Evolutionary conservation across 2,329 filamentous ascomycete genomes (phyloP).

Genomic region (Fusarium pseudoanthophilum): DNA sequence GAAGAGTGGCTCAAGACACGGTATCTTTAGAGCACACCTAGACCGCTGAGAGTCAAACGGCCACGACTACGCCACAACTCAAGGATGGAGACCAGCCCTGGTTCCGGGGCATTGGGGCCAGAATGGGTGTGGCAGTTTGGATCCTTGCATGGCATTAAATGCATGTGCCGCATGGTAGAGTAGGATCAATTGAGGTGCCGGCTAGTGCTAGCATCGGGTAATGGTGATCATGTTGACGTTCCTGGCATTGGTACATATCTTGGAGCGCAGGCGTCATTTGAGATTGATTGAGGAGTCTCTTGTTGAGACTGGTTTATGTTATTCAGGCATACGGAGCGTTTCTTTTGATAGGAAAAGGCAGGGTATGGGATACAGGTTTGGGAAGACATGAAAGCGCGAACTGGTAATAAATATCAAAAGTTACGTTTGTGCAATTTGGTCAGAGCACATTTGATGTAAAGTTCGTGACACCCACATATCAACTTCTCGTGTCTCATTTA

Average conservation of each 20-base stretch:
- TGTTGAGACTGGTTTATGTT: constrained; percentile 27
- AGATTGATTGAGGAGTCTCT: constrained; percentile 17
- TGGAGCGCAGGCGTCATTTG: constrained; percentile 32
- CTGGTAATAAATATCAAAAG: background rate
- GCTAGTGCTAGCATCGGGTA: constrained; percentile 23
- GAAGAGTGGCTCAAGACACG: constrained; percentile 91
- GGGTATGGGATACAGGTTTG: background rate
- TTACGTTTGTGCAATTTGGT: background rate
- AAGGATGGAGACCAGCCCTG: constrained; percentile 15
- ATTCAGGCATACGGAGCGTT: constrained; percentile 18
- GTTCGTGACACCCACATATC: background rate
- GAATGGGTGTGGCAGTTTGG: constrained; percentile 8
- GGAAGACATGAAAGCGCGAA: background rate
- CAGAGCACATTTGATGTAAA: background rate
- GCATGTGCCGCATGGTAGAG: constrained; percentile 19
- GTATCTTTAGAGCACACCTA: constrained; percentile 62
- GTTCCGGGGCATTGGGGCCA: constrained; percentile 11
- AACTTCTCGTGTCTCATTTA: too few species aligned
- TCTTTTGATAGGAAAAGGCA: constrained; percentile 10
- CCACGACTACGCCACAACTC: background rate
- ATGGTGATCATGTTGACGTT: constrained; percentile 28
- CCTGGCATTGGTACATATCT: constrained; percentile 28
- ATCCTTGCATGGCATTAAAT: background rate
- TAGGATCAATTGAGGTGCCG: constrained; percentile 17
- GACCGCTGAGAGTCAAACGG: background rate